Base-by-base conservation (phyloP, 1,284 basidiomycete genomes). In the Microbotryum saponariae region DNA sequence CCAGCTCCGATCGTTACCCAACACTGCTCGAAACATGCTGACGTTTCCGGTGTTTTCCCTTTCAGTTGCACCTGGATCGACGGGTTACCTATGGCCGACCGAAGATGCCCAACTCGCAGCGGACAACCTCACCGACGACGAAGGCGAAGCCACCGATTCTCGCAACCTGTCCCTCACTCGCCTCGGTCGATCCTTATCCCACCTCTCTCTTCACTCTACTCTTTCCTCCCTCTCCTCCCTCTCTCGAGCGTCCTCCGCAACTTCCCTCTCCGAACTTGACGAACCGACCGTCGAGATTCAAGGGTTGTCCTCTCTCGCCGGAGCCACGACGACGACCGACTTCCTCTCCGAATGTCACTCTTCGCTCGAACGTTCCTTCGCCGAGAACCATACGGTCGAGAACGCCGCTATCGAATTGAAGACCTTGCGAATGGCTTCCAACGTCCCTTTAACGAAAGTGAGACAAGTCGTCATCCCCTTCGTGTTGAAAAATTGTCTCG, bases 371-470 rank as follows among this genome's bases (percentile, higher is more conserved):
- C 86, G 91, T 61, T 91, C 91, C 25, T 92, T 92, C 74, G 80
- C 84, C n/a, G 91, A 94, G 76, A 85, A 82, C 2, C 91, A 94
- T 77, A 88, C 87, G 6, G 83, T 92, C 56, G 91, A 93, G 71
- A 91, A 94, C 76, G 90, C 91, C 1, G 82, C 89, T 0, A 89
- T 94, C 69, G 91, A 94, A 74, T 82, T 94, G 69, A 94, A 93
- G 79, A 94, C 91, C 56, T 81, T 94, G 58, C 85, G 91, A 52
- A 94, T 94, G 91, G 89, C 91, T 49, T 87, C 85, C 68, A 94
- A 94, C 73, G 91, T 93, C 51, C 82, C 87, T 5, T 80, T 91
- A 29, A 79, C 80, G 21, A 81, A 62, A 62, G 62, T 66, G 23
- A 44, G 51, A n/a, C 54, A 61, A 27, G 60, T 66, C n/a, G 60